Base-by-base conservation (phyloP, 2,329 filamentous ascomycete genomes). In the Microcera coccophila region DNA sequence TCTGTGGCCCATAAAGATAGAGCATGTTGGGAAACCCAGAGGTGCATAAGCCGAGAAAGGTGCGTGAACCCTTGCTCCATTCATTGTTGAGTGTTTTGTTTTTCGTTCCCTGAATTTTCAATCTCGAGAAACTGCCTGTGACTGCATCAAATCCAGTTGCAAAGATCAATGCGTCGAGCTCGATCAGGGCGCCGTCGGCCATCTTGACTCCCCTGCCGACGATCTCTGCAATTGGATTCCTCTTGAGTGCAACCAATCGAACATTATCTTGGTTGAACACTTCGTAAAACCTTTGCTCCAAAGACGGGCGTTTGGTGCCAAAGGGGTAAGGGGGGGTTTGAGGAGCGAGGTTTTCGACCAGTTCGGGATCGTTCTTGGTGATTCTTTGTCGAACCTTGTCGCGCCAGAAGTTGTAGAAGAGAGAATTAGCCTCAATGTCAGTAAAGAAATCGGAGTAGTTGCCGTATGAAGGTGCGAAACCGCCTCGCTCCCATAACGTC, bases 1-100 rank as follows among this genome's bases (percentile, higher is more conserved):
- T 74, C n/a, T 82, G 78, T 1, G 71, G 65, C 0, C 78, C 78
- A 54, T 80, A 81, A 37, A 74, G 62, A 49, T 71, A 64, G 59
- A 75, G 74, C 69, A 75, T 73, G 53, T 75, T 75, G 22, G 72
- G 72, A 37, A 70, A 75, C 12, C 68, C 69, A 37, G 56, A 54
- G 26, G 72, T 64, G 0, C 67, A 69, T 4, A 60, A 64, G 5
- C 73, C 72, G 3, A 75, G 65, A 41, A 73, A 73, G 0, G 71
- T 73, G 34, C 62, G 60, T 3, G 67, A 66, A 0, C 67, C 68
- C 2, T 53, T 40, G 17, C 53, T 49, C 72, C 72, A 75, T 39
- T 73, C 60, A n/a, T 72, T 61, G 16, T 65, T 45, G 5, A 75
- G 65, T 8, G 59, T 60, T 1, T 59, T 59, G 9, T 59, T 53